Base-by-base conservation (phyloP, 805 yeast genomes). In the Hanseniaspora vineae region DNA sequence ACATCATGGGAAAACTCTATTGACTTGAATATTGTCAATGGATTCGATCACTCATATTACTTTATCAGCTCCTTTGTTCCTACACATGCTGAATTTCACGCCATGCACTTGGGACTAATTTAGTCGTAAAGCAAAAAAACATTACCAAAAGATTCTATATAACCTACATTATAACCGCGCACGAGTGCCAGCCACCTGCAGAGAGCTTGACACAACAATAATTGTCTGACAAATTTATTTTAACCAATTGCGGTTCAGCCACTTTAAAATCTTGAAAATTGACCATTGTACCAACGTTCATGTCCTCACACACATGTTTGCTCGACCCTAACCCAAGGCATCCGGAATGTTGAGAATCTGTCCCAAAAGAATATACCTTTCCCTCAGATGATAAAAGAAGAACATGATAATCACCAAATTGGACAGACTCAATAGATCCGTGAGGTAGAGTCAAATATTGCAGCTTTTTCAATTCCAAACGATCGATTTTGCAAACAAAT, bases 1-100 rank as follows among this genome's bases (percentile, higher is more conserved):
- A 68, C 84, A 0, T 63, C 66, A 6, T 81, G 81, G 64, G 75
- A 74, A 49, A 84, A 78, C 4, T 71, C 76, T 48, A 72, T 90
- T 49, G 68, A 75, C 31, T 63, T 84, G 44, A 67, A 77, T 31
- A 57, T 77, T 35, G 95, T 76, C 17, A 88, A 84, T 1, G 96
- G 89, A 3, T 90, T 79, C 59, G 97, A 92, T 59, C 98, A 90
- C 61, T 81, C 89, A 44, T 90, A 89, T 69, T 92, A 76, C 65
- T 90, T 88, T 62, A 74, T 90, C 49, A 74, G 89, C 46, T 66
- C 85, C 0, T 89, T 88, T 64, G 82, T 82, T 12, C 81, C 76
- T 48, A 84, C 79, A 35, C 97, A 92, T 63, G 85, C 95, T 35
- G 77, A 75, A 51, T 90, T 81, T 63, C 97, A 92, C 58, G 94